Conservation (phyloP, 2,329 filamentous ascomycete genomes). For the Aspergillus melleus region DNA sequence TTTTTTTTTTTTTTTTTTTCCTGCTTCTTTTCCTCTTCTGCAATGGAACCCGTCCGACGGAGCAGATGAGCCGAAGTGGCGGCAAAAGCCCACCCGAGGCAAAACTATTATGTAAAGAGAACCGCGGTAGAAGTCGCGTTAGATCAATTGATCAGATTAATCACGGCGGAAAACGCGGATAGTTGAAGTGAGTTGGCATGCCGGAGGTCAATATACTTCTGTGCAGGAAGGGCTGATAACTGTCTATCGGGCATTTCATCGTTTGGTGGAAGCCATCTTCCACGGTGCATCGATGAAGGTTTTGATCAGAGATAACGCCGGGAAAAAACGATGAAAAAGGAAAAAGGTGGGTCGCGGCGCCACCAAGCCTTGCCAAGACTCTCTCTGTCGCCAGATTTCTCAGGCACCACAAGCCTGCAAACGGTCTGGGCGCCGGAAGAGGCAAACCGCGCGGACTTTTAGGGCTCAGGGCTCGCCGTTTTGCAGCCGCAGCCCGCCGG, state of each 20-base stretch:
- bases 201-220: too few relatives aligned
- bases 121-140: not conserved
- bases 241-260: too few relatives aligned
- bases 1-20: not conserved
- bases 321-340: not conserved
- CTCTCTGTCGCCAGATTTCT: not conserved
- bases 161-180: too few relatives aligned
- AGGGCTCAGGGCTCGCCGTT: too few relatives aligned
- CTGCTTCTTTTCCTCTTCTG: slow-evolving; percentile 14
- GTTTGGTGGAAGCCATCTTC: too few relatives aligned
- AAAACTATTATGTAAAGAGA: slow-evolving; percentile 5
- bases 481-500: too few relatives aligned
- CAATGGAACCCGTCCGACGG: not conserved
- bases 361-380: not conserved
- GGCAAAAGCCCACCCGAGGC: not conserved
- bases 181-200: too few relatives aligned
- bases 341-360: not conserved
- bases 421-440: not conserved
- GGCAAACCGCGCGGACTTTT: too few relatives aligned
- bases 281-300: too few relatives aligned
- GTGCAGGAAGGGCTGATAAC: too few relatives aligned
- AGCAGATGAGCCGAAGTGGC: not conserved
- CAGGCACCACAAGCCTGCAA: not conserved
- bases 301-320: too few relatives aligned
- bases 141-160: too few relatives aligned